phyloP scores from a whole-genome alignment of 495 filamentous ascomycete genomes.

The Talaromyces proteolyticus region DNA sequence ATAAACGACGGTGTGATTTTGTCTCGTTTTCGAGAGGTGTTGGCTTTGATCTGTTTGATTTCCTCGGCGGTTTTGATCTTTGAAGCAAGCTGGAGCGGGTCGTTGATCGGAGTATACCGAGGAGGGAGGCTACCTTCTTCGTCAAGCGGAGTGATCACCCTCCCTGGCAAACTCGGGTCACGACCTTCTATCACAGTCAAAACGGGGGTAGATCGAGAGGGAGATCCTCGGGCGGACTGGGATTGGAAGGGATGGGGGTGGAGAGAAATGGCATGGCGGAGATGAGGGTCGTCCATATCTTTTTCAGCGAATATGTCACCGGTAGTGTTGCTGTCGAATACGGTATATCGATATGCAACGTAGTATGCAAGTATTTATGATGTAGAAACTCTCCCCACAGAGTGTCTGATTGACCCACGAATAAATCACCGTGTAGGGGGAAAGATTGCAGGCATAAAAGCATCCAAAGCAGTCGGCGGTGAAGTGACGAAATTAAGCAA shows the following conservation, averaged over 20 bases:
- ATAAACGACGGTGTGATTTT: constrained; percentile 35
- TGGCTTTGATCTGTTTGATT: constrained; percentile 74
- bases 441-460: too few species aligned
- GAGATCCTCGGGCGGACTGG: not conserved
- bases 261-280: constrained; percentile 6
- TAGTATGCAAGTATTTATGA: too few species aligned
- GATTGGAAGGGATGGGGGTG: constrained; percentile 7
- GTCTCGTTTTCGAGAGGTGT: constrained; percentile 73
- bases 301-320: too few species aligned
- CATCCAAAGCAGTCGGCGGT: too few species aligned
- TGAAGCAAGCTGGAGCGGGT: constrained; percentile 77
- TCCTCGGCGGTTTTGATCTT: constrained; percentile 74
- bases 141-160: constrained; percentile 41
- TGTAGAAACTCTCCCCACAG: too few species aligned
- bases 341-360: too few species aligned
- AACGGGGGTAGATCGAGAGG: constrained; percentile 9
- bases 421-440: too few species aligned
- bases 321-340: too few species aligned
- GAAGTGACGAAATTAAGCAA: too few species aligned
- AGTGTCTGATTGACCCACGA: too few species aligned
- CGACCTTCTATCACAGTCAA: constrained; percentile 33
- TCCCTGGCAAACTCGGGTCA: constrained; percentile 20
- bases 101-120: constrained; percentile 55
- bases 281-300: constrained; percentile 1
- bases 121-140: constrained; percentile 61